phyloP scores from a whole-genome alignment of 331 rosid genomes.

The Pyracantha coccinea region DNA sequence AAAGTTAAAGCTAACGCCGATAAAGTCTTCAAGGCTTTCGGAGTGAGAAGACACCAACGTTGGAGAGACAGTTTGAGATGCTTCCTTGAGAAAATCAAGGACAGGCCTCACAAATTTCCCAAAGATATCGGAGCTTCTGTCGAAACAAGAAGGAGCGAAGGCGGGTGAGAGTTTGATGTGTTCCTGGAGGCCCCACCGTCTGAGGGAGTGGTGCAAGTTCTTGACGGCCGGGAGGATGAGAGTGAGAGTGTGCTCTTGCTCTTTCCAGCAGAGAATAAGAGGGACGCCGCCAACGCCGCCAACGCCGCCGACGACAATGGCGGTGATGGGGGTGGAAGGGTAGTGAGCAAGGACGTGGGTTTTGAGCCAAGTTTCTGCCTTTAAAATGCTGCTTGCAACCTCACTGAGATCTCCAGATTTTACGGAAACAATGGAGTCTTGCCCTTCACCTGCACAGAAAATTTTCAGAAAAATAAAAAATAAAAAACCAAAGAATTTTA shows the following conservation, averaged over 20 bases:
- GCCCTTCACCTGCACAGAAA: conserved; percentile 35
- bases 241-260: conserved; percentile 15
- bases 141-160: conserved; percentile 30
- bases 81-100: conserved; percentile 28
- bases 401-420: conserved; percentile 25
- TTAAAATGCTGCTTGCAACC: conserved; percentile 46
- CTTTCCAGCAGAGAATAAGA: conserved; percentile 27
- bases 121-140: conserved; percentile 21
- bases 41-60: conserved; percentile 39
- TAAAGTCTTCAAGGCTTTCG: conserved; percentile 37
- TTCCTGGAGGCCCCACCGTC: conserved; percentile 75
- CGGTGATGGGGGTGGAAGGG: conserved; percentile 59
- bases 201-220: conserved; percentile 62
- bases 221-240: conserved; percentile 39
- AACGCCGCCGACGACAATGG: conserved; percentile 44
- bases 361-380: conserved; percentile 77
- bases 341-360: conserved; percentile 48
- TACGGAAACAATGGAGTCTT: conserved; percentile 40
- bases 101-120: conserved; percentile 32
- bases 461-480: background rate
- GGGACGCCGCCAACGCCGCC: background rate
- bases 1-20: too few species aligned
- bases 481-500: background rate
- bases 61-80: too few species aligned
- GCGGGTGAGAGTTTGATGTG: conserved; percentile 56